A percentile compares a stretch with the other conserved stretches of the same genome.
phyloP scores from a whole-genome alignment of 164 flowering plant species.

The Magnolia officinalis region DNA sequence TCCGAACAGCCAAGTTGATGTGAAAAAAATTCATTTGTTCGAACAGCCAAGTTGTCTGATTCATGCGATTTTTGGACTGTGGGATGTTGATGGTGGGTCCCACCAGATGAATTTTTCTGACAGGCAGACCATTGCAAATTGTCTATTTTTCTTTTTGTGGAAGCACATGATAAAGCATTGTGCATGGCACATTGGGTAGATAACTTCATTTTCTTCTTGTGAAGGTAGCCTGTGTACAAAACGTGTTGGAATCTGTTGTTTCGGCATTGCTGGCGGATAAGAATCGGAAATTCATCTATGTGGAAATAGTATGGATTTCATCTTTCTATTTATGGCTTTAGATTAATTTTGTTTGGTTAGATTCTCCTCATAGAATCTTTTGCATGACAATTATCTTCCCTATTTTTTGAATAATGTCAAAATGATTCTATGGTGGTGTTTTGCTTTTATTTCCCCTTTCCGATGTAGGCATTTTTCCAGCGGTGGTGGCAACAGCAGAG shows the following conservation, averaged over 20 bases:
- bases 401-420: background rate
- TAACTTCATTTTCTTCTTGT: background rate
- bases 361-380: background rate
- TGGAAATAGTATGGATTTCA: constrained; percentile 34
- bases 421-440: background rate
- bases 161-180: background rate
- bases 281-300: constrained; percentile 79
- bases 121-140: no score
- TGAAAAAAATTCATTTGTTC: no score
- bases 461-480: constrained; percentile 81
- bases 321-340: no score
- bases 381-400: background rate
- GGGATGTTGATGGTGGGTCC: background rate
- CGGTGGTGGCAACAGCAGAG: constrained; percentile 95
- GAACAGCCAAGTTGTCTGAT: background rate
- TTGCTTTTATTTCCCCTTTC: background rate
- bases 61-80: background rate
- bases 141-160: no score
- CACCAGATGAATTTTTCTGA: background rate
- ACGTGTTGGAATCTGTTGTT: constrained; percentile 77
- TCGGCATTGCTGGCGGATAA: constrained; percentile 73
- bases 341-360: background rate
- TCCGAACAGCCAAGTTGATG: no score
- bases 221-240: constrained; percentile 70
- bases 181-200: background rate